Percentiles rank a stretch among this genome's conserved stretches.
Conservation (phyloP, 2,329 filamentous ascomycete genomes). For the Didymella sp. region DNA sequence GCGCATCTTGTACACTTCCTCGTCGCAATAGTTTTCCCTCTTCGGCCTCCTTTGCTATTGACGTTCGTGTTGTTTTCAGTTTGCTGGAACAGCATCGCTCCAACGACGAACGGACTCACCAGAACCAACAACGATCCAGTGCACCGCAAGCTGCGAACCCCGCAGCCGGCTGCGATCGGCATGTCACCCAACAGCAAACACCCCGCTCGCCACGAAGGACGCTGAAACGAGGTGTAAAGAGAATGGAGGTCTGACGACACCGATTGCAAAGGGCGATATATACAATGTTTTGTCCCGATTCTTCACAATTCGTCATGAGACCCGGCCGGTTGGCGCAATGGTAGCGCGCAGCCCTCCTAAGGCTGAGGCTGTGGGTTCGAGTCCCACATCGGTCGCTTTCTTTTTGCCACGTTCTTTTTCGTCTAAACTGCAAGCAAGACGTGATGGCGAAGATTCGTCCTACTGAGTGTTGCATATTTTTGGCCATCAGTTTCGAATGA, state of each 20-base stretch:
- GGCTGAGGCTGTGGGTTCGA: slow-evolving; percentile 23
- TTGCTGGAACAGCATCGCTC: no score
- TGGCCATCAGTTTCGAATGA: neutral
- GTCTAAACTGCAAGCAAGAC: neutral
- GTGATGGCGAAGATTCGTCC: neutral
- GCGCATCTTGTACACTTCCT: neutral
- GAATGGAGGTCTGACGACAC: neutral
- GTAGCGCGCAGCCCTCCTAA: slow-evolving; percentile 25
- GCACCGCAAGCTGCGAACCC: neutral
- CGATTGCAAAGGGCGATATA: neutral
- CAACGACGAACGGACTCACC: neutral
- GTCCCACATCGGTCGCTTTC: slow-evolving; percentile 20
- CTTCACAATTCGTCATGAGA: neutral
- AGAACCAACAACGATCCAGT: neutral
- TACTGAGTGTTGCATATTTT: no score
- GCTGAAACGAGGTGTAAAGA: neutral
- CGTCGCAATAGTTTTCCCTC: neutral
- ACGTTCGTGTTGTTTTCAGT: no score
- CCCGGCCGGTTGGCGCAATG: slow-evolving; percentile 24
- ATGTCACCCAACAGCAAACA: neutral
- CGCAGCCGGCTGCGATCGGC: neutral
- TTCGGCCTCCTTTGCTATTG: neutral
- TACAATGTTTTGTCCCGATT: fast-evolving
- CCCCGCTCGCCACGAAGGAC: neutral
- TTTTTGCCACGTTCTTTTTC: slow-evolving; percentile 10